Base-by-base conservation (phyloP, 108 stramenopile species). In the Pseudonitzschia pungens region DNA sequence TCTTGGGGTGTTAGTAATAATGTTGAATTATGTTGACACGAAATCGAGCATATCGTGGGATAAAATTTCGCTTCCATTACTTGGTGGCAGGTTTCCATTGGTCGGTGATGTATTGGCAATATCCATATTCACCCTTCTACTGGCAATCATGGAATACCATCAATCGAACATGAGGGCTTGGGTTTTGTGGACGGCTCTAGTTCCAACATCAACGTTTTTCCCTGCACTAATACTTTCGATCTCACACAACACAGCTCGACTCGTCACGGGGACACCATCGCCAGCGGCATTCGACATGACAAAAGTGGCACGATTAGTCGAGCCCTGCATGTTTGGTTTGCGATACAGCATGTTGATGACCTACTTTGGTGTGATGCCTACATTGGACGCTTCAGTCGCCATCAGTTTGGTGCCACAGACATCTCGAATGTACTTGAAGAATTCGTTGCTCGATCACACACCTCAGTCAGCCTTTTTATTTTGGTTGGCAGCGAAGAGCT, bases 281-380 rank as follows among this genome's bases (percentile, higher is more conserved):
- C 69, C 78, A 16, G 44, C 72, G 4, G 9, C 52, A 22, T 55
- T 41, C 55, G 26, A 73, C 21, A 53, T 79, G 18, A 24, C 50
- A 24, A 33, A 36, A 28, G 32, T 66, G 66, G 72, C 72, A 24
- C 27, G 78, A 59, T 28, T 72, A 22, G 31, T 79, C n/a, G 70
- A 73, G 50, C 69, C 72, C 14, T 55, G 62, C 27, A 51, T 79
- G 68, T 79, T 73, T 41, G 78, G 70, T 14, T 56, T 79, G 42
- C 45, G 72, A 69, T 79, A 55, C 57, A 44, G 52, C 24, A 43
- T 79, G 24, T 10, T 79, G 59, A 48, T 26, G 2, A 26, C 26
- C 24, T 70, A 27, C 24, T 79, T 73, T 56, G 72, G 72, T 18
- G 16, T 45, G 2, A 20, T 63, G 15, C 41, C 72, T 36, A 44